Percentiles rank a stretch among this genome's conserved stretches.
phyloP scores from a whole-genome alignment of 78 protist species.

The Chrysochromulina parva region DNA sequence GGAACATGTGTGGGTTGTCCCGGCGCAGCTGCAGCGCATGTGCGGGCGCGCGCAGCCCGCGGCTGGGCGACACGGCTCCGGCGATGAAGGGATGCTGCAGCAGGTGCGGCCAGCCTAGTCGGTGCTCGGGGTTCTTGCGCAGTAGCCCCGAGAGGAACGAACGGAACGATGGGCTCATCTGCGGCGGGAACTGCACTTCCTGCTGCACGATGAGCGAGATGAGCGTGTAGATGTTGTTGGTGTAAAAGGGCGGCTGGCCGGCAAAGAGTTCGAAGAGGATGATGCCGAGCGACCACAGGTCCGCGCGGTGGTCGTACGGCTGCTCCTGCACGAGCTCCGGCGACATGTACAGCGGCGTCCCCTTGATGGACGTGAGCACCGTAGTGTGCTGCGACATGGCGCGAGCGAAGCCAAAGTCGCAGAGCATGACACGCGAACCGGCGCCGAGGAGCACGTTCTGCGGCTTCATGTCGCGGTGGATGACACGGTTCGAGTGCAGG shows the following conservation, averaged over 20 bases:
- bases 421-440: slow-evolving; percentile 70
- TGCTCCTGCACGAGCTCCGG: slow-evolving; percentile 86
- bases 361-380: slow-evolving; percentile 83
- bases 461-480: slow-evolving; percentile 93
- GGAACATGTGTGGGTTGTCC: background rate
- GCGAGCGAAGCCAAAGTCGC: slow-evolving; percentile 89
- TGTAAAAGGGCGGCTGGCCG: slow-evolving; percentile 90
- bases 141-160: slow-evolving; percentile 68
- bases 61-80: background rate
- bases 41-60: background rate
- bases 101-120: slow-evolving; percentile 84
- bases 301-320: slow-evolving; percentile 89
- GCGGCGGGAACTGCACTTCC: slow-evolving; percentile 64
- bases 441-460: slow-evolving; percentile 85
- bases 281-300: slow-evolving; percentile 92
- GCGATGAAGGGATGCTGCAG: slow-evolving; percentile 69
- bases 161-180: slow-evolving; percentile 9
- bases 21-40: background rate
- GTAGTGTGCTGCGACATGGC: slow-evolving; percentile 46
- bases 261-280: slow-evolving; percentile 82
- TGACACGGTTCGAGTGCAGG: slow-evolving; percentile 77
- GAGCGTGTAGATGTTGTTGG: slow-evolving; percentile 75
- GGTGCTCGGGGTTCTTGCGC: slow-evolving; percentile 63
- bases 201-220: slow-evolving; percentile 64
- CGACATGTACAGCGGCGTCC: slow-evolving; percentile 93